A percentile compares a stretch with the other conserved stretches of the same genome.
These are phyloP conservation scores for Phytophthora hybrid DNA, from an alignment of 352 stramenopile genomes.

Conservation along the genomic window DNA sequence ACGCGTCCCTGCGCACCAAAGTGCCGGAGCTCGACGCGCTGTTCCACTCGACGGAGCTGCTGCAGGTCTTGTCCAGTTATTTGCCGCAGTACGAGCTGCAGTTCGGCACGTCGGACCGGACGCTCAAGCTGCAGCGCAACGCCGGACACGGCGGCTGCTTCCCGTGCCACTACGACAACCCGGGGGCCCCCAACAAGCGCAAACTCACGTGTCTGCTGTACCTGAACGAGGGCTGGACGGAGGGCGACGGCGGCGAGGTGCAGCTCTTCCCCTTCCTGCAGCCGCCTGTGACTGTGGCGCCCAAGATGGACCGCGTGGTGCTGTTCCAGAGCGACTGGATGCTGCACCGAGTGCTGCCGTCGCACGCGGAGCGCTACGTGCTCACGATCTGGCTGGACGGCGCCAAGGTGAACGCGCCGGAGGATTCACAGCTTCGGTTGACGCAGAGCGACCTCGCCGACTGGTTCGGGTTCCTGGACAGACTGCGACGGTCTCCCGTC, in stretches of 20 bases:
- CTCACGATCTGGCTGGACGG: conserved; percentile 78
- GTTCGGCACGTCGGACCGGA: conserved; percentile 64
- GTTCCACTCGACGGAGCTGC: conserved; percentile 67
- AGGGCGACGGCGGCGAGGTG: conserved; percentile 76
- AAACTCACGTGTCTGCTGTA: conserved; percentile 86
- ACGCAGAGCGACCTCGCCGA: conserved; percentile 68
- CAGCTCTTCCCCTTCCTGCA: conserved; percentile 81
- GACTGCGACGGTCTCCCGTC: conserved; percentile 64
- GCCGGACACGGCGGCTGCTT: conserved; percentile 79
- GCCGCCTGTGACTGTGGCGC: conserved; percentile 61
- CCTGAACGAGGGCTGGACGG: conserved; percentile 75
- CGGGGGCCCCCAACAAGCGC: conserved; percentile 75
- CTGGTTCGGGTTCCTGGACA: conserved; percentile 72
- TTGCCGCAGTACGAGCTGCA: conserved; percentile 67
- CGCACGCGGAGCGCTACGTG: conserved; percentile 60
- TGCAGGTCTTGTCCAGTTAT: conserved; percentile 57
- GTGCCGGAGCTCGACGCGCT: conserved; percentile 73
- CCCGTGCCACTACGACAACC: conserved; percentile 88
- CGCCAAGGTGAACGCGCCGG: conserved; percentile 54
- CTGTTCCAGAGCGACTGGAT: conserved; percentile 80
- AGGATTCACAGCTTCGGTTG: conserved; percentile 70
- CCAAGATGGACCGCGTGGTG: conserved; percentile 77
- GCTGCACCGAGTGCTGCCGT: conserved; percentile 75
- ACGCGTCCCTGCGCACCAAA: conserved; percentile 56
- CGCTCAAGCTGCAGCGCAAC: conserved; percentile 86